These are phyloP conservation scores for Sarocladium oryzae DNA, from an alignment of 2,329 filamentous ascomycete genomes.

Conservation along the genomic window DNA sequence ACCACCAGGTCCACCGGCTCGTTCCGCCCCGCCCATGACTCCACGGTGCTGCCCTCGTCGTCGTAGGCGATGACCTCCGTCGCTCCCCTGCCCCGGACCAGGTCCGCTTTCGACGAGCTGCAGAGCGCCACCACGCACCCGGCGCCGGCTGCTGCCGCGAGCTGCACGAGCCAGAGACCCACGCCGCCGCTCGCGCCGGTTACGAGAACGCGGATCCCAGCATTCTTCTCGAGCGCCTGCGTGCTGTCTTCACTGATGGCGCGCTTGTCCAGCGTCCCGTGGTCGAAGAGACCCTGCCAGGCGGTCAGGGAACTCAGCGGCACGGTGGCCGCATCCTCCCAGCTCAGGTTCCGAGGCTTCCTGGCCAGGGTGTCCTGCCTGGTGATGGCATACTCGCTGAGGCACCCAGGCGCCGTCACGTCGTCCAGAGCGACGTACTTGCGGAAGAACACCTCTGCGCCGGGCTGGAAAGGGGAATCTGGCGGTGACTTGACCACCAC, in stretches of 20 bases:
- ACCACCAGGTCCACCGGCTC: constrained; percentile 27
- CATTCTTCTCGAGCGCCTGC: constrained; percentile 21
- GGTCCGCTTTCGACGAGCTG: constrained; percentile 21
- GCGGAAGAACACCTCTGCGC: constrained; percentile 28
- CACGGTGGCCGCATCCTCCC: constrained; percentile 29
- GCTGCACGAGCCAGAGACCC: constrained; percentile 32
- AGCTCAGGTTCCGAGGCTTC: constrained; percentile 25
- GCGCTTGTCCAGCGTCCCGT: constrained; percentile 23
- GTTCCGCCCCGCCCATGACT: constrained; percentile 23
- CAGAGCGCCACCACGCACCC: constrained; percentile 29
- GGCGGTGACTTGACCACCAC: constrained; percentile 24
- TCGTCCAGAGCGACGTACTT: constrained; percentile 12
- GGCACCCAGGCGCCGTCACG: constrained; percentile 21
- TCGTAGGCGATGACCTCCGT: constrained; percentile 31
- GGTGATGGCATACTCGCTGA: constrained; percentile 27
- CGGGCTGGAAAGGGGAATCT: constrained; percentile 24
- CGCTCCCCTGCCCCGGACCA: constrained; percentile 23
- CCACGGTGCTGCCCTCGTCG: constrained; percentile 19
- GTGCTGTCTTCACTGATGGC: constrained; percentile 23
- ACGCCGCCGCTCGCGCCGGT: constrained; percentile 33
- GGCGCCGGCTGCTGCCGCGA: constrained; percentile 28
- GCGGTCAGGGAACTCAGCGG: constrained; percentile 35
- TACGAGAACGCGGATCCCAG: constrained; percentile 27
- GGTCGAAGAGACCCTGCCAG: constrained; percentile 31
- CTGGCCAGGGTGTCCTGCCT: constrained; percentile 25